Evolutionary conservation across 805 yeast genomes (phyloP).

Genomic region (Wickerhamomyces canadensis): DNA sequence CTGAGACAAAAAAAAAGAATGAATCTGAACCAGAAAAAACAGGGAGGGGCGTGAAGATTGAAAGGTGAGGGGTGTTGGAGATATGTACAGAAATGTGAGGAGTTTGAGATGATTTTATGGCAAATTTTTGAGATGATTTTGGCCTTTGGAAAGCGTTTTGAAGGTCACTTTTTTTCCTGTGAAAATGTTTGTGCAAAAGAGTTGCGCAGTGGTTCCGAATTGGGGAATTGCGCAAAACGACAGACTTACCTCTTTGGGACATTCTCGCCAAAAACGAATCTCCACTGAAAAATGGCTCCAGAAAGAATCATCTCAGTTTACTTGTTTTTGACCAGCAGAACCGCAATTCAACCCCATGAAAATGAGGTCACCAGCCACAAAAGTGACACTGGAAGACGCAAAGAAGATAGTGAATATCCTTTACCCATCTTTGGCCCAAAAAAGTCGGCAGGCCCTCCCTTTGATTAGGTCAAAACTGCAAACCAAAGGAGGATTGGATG

Average conservation of each 20-base stretch:
- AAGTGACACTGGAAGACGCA: constrained; percentile 8
- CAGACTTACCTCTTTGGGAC: no score
- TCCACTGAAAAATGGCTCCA: no score
- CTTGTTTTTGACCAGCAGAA: no score
- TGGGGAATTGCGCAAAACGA: no score
- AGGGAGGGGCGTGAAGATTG: background rate
- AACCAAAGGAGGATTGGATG: background rate
- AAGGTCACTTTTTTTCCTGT: background rate
- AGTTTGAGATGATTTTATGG: background rate
- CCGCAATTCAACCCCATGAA: no score
- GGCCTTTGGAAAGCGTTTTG: background rate
- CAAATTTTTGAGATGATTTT: background rate
- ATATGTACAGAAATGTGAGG: background rate
- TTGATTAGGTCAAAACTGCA: constrained; percentile 15
- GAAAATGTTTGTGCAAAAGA: no score
- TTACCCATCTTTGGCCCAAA: constrained; percentile 36
- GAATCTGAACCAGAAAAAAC: no score
- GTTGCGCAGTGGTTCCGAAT: no score
- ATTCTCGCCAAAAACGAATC: no score
- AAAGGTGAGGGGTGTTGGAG: background rate
- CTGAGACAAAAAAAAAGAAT: no score
- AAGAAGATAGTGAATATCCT: constrained; percentile 24
- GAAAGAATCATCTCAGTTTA: no score
- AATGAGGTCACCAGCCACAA: background rate
- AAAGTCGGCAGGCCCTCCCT: constrained; percentile 4